Evolutionary conservation across 208 protist species (phyloP).

Genomic region (Blechomonas ayalai): DNA sequence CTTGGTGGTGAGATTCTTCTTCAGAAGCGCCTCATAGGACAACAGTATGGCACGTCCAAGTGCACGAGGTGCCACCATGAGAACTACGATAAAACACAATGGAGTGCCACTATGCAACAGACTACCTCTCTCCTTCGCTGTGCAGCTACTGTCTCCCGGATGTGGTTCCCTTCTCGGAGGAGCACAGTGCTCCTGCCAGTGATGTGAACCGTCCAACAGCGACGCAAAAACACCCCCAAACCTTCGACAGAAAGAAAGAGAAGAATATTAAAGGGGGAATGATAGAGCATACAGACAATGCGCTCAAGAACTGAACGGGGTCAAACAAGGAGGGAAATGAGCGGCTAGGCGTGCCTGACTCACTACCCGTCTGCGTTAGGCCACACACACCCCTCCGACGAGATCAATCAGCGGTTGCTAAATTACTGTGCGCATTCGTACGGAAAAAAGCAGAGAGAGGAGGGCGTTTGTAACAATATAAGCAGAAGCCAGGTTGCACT

Average conservation of each 20-base stretch:
- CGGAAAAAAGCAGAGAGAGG: background rate
- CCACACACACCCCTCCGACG: too few species aligned
- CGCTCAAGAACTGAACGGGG: too few species aligned
- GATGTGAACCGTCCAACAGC: background rate
- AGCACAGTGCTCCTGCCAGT: slow-evolving; percentile 3
- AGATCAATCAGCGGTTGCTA: too few species aligned
- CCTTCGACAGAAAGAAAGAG: too few species aligned
- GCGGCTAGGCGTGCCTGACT: too few species aligned
- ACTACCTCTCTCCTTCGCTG: too few species aligned
- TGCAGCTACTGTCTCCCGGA: background rate
- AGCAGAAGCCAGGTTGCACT: too few species aligned
- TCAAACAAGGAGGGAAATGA: too few species aligned
- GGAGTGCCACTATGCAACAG: too few species aligned
- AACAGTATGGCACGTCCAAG: slow-evolving; percentile 14
- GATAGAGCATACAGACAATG: slow-evolving; percentile 6
- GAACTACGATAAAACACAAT: too few species aligned
- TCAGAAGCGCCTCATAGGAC: slow-evolving; percentile 10
- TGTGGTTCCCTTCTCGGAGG: background rate
- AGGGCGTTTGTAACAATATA: too few species aligned
- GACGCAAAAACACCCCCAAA: slow-evolving; percentile 1
- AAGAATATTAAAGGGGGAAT: background rate
- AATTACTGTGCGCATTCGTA: background rate
- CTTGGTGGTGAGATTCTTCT: slow-evolving; percentile 28
- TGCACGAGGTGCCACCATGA: slow-evolving; percentile 3
- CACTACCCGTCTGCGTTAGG: too few species aligned